Evolutionary conservation across 2,329 filamentous ascomycete genomes (phyloP).

Genomic region (Neoarthrinium moseri): DNA sequence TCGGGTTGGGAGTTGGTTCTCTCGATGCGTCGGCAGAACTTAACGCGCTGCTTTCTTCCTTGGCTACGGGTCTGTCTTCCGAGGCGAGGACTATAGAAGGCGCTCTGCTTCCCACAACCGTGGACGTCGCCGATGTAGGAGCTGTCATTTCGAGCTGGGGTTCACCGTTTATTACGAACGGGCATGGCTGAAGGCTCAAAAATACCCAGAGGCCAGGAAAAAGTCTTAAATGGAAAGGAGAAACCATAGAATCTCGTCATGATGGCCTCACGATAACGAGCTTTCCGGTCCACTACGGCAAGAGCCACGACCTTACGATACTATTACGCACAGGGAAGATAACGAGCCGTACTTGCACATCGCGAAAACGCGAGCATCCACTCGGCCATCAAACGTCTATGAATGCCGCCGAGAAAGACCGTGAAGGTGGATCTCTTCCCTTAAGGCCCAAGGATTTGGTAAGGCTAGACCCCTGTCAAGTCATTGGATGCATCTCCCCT

Average conservation of each 20-base stretch:
- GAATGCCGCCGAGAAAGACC: no score
- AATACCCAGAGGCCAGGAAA: not conserved
- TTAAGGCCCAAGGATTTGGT: no score
- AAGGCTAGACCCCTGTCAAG: no score
- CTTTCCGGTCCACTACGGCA: not conserved
- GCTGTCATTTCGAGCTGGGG: not conserved
- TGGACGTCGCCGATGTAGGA: conserved; percentile 1
- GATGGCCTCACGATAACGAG: not conserved
- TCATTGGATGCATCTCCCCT: no score
- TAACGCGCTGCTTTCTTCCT: not conserved
- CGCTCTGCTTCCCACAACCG: conserved; percentile 2
- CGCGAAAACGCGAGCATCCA: no score
- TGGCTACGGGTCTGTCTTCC: not conserved
- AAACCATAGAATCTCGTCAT: no score
- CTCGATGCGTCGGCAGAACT: not conserved
- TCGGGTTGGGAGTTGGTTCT: no score
- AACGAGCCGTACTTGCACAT: conserved; percentile 3
- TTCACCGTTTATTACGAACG: not conserved
- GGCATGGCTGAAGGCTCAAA: not conserved
- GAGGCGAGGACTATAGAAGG: conserved; percentile 1
- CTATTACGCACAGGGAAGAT: conserved; percentile 1
- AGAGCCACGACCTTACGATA: not conserved
- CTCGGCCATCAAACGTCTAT: no score
- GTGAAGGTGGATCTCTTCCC: no score
- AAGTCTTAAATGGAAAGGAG: not conserved